Evolutionary conservation across 768 basidiomycete genomes (phyloP), one percentile per base, ranked within the genome.

Genomic region (Boletus huronensis): DNA sequence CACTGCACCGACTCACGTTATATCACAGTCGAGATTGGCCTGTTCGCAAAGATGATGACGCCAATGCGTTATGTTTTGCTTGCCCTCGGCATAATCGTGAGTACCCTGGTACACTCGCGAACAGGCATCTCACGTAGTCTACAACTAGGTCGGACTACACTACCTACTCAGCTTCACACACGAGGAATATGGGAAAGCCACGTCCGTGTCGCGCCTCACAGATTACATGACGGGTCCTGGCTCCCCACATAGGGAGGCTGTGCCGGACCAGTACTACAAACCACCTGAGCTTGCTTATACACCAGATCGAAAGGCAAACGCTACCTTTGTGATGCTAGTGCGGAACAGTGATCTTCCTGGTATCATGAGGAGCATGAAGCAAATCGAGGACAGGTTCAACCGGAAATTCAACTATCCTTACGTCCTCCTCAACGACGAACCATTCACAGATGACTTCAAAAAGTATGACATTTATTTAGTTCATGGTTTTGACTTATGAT

Each of bases 371-470:
- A 87, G 85, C 58, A 83, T 93, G 60, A 80, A 80, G 58, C 81
- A 88, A 68, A 72, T 93, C 72, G 96, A 98, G 72, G 87, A 91
- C 65, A 76, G 88, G 38, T 97, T 97, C 75, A 98, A 98, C 71
- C 74, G 76, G 41, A 80, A 78, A 56, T 88, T 82, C 61, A 77
- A 80, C 21, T 96, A 97, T 64, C 90, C 92, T 5, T 97, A 90
- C 70, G 85, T 93, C 25, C 88, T 97, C 72, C 75, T 98, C 55
- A 96, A 96, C 67, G 93, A 97, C 46, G 81, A 82, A 58, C 81
- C 82, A 0, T 96, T 96, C 70, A 75, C 79, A 14, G 83, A 86
- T 1, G 79, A 82, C 17, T 94, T 95, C 72, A 90, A 85, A 65
- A 73, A 73, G 82, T 83, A 64, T 60, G 78, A 64, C 19, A 28